Evolutionary conservation across 192 early-diverging fungal species (phyloP), one percentile per base, ranked within the genome.

Genomic region (Endogone sp.): DNA sequence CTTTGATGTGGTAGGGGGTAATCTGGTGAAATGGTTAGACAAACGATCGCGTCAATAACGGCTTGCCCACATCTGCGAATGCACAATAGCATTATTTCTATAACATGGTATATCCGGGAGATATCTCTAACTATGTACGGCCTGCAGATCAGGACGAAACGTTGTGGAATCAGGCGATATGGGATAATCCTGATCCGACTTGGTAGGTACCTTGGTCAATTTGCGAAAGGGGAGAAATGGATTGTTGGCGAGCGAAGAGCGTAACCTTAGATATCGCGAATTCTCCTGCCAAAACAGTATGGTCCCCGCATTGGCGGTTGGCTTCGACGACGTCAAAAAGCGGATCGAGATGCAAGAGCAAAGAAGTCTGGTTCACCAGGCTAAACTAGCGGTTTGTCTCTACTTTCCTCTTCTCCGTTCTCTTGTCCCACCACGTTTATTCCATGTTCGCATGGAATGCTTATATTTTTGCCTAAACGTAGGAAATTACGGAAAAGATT

Each of bases 241-340:
- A 16, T 49, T 49, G 37, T 49, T 49, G n/a, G 3, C 13, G 60
- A 24, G 4, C 16, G 6, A 24, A 3, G 37, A 25, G 64, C 2
- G 32, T 66, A 25, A n/a, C n/a, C n/a, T n/a, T n/a, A n/a, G n/a
- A n/a, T n/a, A n/a, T n/a, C n/a, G n/a, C 3, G 58, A 3, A 63
- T 29, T n/a, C 3, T 61, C 24, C 13, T n/a, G 55, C 10, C 4
- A 62, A 44, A 68, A 24, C 72, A 92, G 92, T 57, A 86, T 95
- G 84, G 95, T 98, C 2, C 97, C 97, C 10, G 94, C 92, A 11
- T 73, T 96, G 4, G 95, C 94, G 2, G 84, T 90, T 66, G 95
- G 95, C 22, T 98, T 97, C 65, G 92, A 89, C 4, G 95, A 96
- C 64, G 75, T 98, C 16, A 87, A 94, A 59, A 95, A 93, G 80